Base-by-base conservation (phyloP, 345 rosid species). In the Syzygium jambos region DNA sequence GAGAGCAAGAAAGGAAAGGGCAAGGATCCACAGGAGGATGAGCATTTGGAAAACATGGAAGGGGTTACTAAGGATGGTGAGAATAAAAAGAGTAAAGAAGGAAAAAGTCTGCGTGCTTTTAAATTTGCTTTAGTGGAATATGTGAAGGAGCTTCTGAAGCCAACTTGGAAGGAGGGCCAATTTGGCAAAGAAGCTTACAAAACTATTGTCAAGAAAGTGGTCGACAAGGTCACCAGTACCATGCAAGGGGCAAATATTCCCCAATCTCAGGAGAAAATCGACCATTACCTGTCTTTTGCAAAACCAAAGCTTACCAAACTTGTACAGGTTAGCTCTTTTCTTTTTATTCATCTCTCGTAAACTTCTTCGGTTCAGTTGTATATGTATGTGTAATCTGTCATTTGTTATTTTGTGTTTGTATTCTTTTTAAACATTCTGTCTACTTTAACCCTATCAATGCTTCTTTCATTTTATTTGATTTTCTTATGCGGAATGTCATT, bases 131-230 rank as follows among this genome's bases (percentile, higher is more conserved):
- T 96, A 1, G 98, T 94, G 54, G 99, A 98, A 93, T 93, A 91
- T 88, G 95, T 95, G n/a, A 96, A 98, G 93, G 98, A 96, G 90
- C 94, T 95, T 87, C 89, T 98, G 84, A 98, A 98, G 90, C 99
- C 99, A 63, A 86, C 94, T 27, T 98, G 99, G 99, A 98, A 94
- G 93, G 99, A 95, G 87, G 99, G 99, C 83, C 98, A 94, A 85
- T 89, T 98, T 87, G 94, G 91, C 90, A 98, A 98, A 91, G 98
- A 98, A 34, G 95, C 92, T 30, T 96, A 96, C 94, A 98, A 98
- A 91, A 95, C 93, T 91, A 94, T 96, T 61, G 99, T 96, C 88
- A 98, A 96, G 96, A 98, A 95, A 88, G 99, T 94, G 49, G 99
- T 98, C 13, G 98, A 95, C 87, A 98, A 98, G 92, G 99, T 98